Evolutionary conservation across 495 filamentous ascomycete genomes (phyloP).

Genomic region (Pseudevernia furfuracea): DNA sequence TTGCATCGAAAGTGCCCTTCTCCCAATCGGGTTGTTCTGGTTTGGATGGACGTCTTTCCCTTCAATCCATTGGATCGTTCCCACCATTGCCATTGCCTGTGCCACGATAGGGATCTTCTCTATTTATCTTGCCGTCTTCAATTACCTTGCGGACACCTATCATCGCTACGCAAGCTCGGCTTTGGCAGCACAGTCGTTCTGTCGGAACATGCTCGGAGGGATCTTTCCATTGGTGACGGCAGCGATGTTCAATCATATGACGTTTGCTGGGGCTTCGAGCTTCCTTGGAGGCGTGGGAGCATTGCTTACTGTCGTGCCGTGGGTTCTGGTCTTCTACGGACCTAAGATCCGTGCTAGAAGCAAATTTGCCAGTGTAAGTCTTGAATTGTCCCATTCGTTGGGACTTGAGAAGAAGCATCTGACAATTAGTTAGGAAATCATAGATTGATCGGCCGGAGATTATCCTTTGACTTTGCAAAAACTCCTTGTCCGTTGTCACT

Average conservation of each 20-base stretch:
- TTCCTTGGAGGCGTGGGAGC: constrained; percentile 69
- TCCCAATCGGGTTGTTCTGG: constrained; percentile 75
- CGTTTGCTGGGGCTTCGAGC: constrained; percentile 64
- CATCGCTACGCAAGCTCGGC: constrained; percentile 78
- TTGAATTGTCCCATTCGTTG: not conserved
- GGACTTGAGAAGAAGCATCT: not conserved
- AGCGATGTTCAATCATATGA: constrained; percentile 63
- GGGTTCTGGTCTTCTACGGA: constrained; percentile 77
- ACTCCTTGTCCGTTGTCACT: not conserved
- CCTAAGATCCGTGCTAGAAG: constrained; percentile 69
- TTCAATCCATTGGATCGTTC: constrained; percentile 69
- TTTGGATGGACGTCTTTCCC: constrained; percentile 68
- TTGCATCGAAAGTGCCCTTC: constrained; percentile 60
- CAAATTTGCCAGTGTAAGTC: constrained; percentile 54
- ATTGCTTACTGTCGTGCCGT: constrained; percentile 69
- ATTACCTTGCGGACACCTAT: constrained; percentile 90
- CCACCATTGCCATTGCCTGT: constrained; percentile 59
- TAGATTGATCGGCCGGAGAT: constrained; percentile 4
- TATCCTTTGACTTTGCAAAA: not conserved
- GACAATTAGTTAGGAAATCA: constrained; percentile 2
- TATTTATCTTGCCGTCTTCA: constrained; percentile 86
- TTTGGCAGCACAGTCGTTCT: constrained; percentile 78
- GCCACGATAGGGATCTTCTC: constrained; percentile 84
- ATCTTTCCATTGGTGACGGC: constrained; percentile 71
- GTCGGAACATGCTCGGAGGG: constrained; percentile 78